A percentile compares a stretch with the other conserved stretches of the same genome.
phyloP scores from a whole-genome alignment of 345 rosid species.

The Bruguiera parviflora region DNA sequence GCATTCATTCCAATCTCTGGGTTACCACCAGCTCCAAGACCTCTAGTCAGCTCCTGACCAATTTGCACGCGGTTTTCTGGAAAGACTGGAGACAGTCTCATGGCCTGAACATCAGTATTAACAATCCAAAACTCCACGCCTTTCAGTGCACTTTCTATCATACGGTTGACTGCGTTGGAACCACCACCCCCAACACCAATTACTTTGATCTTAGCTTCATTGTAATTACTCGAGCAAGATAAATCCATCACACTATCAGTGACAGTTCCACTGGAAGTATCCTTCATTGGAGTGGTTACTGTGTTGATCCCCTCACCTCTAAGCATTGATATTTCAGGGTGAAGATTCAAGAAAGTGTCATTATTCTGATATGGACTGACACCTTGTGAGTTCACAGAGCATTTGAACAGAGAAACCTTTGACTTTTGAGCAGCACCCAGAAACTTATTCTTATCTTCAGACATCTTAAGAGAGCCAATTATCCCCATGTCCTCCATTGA shows the following conservation, averaged over 20 bases:
- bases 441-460: conserved; percentile 41
- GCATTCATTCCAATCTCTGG: conserved; percentile 98
- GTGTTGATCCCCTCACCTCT: conserved; percentile 64
- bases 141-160: conserved; percentile 91
- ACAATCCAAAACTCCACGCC: conserved; percentile 98
- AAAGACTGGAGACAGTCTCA: conserved; percentile 84
- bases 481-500: conserved; percentile 46
- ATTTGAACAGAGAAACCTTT: conserved; percentile 34
- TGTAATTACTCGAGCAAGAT: conserved; percentile 45
- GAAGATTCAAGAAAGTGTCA: conserved; percentile 80
- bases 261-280: conserved; percentile 40
- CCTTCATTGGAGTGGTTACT: conserved; percentile 45
- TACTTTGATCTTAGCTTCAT: conserved; percentile 90
- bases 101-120: conserved; percentile 86
- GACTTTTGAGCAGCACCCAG: conserved; percentile 36
- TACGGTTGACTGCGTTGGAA: conserved; percentile 94
- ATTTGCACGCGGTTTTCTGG: conserved; percentile 81
- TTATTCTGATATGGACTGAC: conserved; percentile 50
- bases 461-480: conserved; percentile 32
- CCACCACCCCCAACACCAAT: conserved; percentile 99
- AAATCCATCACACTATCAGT: conserved; percentile 47
- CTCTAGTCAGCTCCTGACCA: conserved; percentile 93
- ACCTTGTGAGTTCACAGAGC: conserved; percentile 48
- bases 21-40: conserved; percentile 98
- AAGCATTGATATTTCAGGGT: conserved; percentile 83